A percentile compares a stretch with the other conserved stretches of the same genome.
Conservation (phyloP, 2,329 filamentous ascomycete species). For the Arthrocladium fulminans region DNA sequence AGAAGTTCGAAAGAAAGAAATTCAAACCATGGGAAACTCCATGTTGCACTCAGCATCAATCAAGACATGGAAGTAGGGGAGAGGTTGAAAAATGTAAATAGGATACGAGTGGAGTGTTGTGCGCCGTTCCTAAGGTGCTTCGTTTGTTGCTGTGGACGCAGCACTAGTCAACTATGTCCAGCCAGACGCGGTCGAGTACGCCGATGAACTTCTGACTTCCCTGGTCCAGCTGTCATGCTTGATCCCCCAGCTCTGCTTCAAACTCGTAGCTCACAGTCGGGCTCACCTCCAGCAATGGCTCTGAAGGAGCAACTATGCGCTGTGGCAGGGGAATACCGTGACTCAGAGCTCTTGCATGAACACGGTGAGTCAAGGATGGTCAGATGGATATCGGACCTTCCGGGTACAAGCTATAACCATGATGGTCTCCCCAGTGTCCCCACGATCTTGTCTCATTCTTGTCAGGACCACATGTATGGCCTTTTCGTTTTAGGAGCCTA, state of each 20-base stretch:
- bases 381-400: conserved; percentile 26
- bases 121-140: no score
- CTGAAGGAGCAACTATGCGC: neutral
- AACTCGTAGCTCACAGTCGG: neutral
- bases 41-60: no score
- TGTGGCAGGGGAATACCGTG: conserved; percentile 1
- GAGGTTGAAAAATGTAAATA: no score
- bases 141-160: no score
- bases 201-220: no score
- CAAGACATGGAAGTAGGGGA: no score
- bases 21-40: no score
- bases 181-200: no score
- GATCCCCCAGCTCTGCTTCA: neutral
- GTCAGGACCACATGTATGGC: conserved; percentile 34
- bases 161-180: no score
- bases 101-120: no score
- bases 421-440: conserved; percentile 34
- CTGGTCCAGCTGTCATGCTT: no score
- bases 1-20: no score
- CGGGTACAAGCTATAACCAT: conserved; percentile 33
- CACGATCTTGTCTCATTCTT: conserved; percentile 30
- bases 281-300: neutral
- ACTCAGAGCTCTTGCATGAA: conserved; percentile 13
- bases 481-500: conserved; percentile 31
- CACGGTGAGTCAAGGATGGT: conserved; percentile 14